phyloP scores from a whole-genome alignment of 208 protist genomes.

The Trypanosoma cruzi region DNA sequence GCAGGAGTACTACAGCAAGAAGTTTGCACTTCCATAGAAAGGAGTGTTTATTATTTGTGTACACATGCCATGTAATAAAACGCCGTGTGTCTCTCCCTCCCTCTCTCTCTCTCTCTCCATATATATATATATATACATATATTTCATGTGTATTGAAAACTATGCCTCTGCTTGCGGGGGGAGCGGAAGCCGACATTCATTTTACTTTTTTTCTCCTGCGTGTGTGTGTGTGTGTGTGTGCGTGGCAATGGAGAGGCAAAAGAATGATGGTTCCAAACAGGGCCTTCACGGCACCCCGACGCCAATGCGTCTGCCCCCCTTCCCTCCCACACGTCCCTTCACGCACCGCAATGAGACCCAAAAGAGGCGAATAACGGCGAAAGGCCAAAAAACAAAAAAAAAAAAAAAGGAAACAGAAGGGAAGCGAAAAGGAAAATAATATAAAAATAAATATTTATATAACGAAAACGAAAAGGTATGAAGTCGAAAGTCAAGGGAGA shows the following conservation, averaged over 20 bases:
- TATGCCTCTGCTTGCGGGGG: not conserved
- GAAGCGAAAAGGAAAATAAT: not conserved
- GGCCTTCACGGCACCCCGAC: too few relatives aligned
- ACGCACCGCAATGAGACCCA: too few relatives aligned
- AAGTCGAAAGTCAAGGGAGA: not conserved
- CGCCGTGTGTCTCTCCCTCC: too few relatives aligned
- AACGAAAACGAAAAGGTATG: not conserved
- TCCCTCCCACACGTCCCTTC: not conserved
- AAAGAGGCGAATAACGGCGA: too few relatives aligned
- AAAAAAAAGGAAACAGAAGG: conserved; percentile 9
- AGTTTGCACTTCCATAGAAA: conserved; percentile 48
- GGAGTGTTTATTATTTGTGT: conserved; percentile 1
- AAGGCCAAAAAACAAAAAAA: not conserved
- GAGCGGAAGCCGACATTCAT: too few relatives aligned
- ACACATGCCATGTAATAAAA: too few relatives aligned
- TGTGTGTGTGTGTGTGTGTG: not conserved
- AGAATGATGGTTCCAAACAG: too few relatives aligned
- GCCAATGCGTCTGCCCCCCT: not conserved
- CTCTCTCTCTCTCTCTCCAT: not conserved
- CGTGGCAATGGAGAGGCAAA: not conserved
- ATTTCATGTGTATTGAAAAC: too few relatives aligned
- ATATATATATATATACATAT: not conserved
- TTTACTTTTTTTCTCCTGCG: too few relatives aligned
- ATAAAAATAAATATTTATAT: not conserved
- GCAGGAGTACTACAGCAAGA: conserved; percentile 86